phyloP scores from a whole-genome alignment of 2,329 filamentous ascomycete species.

The Trichoderma sp. region DNA sequence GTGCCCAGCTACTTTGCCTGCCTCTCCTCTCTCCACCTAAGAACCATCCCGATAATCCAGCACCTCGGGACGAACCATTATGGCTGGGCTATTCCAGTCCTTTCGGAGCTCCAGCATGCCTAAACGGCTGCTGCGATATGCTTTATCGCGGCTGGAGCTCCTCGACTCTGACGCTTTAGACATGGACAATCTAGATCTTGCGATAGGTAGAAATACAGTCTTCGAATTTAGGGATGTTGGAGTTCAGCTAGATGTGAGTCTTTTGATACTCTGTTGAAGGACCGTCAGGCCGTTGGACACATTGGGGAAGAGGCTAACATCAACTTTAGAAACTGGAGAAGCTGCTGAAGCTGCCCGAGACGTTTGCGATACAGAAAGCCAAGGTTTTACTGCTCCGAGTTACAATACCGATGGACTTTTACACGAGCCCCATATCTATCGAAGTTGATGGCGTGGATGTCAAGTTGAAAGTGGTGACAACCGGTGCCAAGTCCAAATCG shows the following conservation, averaged over 20 bases:
- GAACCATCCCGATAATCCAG: neutral
- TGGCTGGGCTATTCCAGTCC: slow-evolving; percentile 70
- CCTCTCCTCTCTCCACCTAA: neutral
- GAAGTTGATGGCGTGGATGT: slow-evolving; percentile 81
- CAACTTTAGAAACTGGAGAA: slow-evolving; percentile 68
- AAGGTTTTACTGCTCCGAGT: slow-evolving; percentile 73
- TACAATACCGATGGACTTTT: slow-evolving; percentile 84
- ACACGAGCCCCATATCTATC: slow-evolving; percentile 76
- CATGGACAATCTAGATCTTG: slow-evolving; percentile 80
- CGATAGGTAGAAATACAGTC: slow-evolving; percentile 75
- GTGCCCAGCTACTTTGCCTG: neutral
- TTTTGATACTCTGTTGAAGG: neutral
- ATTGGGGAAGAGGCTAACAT: slow-evolving; percentile 10
- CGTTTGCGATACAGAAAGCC: slow-evolving; percentile 69
- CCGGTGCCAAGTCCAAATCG: slow-evolving; percentile 32
- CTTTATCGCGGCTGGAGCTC: slow-evolving; percentile 76
- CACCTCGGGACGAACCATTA: slow-evolving; percentile 36
- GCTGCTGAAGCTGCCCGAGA: slow-evolving; percentile 69
- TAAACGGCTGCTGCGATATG: slow-evolving; percentile 85
- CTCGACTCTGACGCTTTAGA: slow-evolving; percentile 86
- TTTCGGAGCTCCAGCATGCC: slow-evolving; percentile 71
- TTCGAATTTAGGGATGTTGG: slow-evolving; percentile 86
- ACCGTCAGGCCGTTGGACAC: slow-evolving; percentile 23
- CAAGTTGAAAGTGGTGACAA: slow-evolving; percentile 52
- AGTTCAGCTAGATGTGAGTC: slow-evolving; percentile 67